phyloP scores from a whole-genome alignment of 306 rosid species.

The Castanopsis chinensis region DNA sequence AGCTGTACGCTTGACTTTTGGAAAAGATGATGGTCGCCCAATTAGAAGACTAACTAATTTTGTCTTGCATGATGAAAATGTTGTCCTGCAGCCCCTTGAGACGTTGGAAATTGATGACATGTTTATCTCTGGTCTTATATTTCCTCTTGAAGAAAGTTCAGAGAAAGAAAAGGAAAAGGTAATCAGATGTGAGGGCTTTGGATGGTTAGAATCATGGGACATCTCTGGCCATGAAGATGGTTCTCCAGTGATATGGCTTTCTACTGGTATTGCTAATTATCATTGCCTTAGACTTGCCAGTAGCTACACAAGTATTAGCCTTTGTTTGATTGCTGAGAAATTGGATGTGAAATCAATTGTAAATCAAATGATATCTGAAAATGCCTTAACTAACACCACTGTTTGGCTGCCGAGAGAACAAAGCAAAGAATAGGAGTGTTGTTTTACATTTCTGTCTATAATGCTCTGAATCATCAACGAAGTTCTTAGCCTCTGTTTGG shows the following conservation, averaged over 20 bases:
- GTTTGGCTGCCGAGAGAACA: too few species aligned
- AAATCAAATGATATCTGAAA: too few species aligned
- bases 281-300: slow-evolving; percentile 70
- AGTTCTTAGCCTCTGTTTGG: too few species aligned
- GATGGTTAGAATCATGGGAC: slow-evolving; percentile 84
- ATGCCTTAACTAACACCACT: too few species aligned
- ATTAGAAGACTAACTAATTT: slow-evolving; percentile 77
- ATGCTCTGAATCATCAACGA: too few species aligned
- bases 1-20: slow-evolving; percentile 63
- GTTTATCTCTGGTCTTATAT: slow-evolving; percentile 65
- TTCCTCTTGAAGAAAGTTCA: slow-evolving; percentile 56
- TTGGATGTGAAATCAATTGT: slow-evolving; percentile 14
- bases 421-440: too few species aligned
- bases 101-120: slow-evolving; percentile 71
- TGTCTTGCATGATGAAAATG: slow-evolving; percentile 66
- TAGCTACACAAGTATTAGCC: slow-evolving; percentile 33
- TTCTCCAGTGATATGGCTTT: slow-evolving; percentile 77
- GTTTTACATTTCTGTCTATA: too few species aligned
- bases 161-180: slow-evolving; percentile 69
- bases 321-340: slow-evolving; percentile 23
- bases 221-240: slow-evolving; percentile 95
- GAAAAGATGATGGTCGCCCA: slow-evolving; percentile 52
- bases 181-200: slow-evolving; percentile 75
- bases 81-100: slow-evolving; percentile 62
- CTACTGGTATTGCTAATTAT: slow-evolving; percentile 82